Evolutionary conservation across 805 yeast genomes (phyloP), one percentile per base, ranked within the genome.

Genomic region (Yarrowia sp.): DNA sequence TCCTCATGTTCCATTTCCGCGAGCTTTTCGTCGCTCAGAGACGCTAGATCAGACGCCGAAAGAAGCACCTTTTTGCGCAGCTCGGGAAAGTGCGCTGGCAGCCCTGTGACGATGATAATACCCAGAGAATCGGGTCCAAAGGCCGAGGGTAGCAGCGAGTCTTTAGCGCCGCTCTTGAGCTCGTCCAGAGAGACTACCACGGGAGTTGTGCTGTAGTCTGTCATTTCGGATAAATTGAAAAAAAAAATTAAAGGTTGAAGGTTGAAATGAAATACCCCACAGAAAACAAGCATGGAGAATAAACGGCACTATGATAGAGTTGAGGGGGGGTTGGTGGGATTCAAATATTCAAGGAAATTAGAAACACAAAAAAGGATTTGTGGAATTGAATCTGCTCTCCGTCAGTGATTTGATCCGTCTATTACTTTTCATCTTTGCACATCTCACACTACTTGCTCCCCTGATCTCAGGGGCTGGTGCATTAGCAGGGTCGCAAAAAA

Each of bases 61-160:
- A 75, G 73, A 38, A 86, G 76, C 14, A 85, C 87, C 65, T 75
- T 78, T 40, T 71, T 58, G 22, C 89, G 74, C 26, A 86, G 77
- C 5, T 74, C 77, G 1, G 65, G 70, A 71, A 79, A 86, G 55
- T 74, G 72, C 0, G 65, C 69, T 0, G 87, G 85, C 9, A 86
- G 76, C 3, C 77, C 79, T 12, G 68, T 78, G 15, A 86, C 83
- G 8, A 86, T 70, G 7, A 86, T 79, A 43, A 86, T 82, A 1
- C 89, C 89, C 9, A 86, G 77, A 0, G 88, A 84, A 42, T 84
- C 79, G 2, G 83, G 82, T 0, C 88, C 89, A 76, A 86, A 86
- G 0, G 89, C 88, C 10, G 74, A 69, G 5, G 77, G 75, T 45
- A 86, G 76, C 5, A 71, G 69, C 0, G 72, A 58, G 56, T 78